Percentiles rank a stretch among this genome's conserved stretches.
phyloP scores from a whole-genome alignment of 371 early-diverging fungal genomes.

The Homolaphlyctis polyrhiza region DNA sequence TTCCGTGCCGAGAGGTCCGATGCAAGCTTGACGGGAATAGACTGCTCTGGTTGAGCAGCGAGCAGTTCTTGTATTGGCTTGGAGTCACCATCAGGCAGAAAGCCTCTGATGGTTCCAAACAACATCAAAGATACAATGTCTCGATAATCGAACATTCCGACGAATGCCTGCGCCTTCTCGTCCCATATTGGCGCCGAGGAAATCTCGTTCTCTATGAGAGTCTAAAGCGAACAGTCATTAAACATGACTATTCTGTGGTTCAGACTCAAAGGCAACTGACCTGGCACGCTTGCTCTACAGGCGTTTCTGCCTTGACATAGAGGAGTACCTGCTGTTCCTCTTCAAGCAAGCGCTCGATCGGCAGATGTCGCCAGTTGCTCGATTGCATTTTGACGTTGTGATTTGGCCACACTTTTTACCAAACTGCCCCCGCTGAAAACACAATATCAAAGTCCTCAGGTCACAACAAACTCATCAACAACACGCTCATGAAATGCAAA shows the following conservation, averaged over 20 bases:
- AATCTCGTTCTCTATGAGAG: not conserved
- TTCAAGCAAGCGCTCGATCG: not conserved
- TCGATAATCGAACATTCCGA: not conserved
- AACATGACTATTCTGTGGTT: not conserved
- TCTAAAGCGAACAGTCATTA: not conserved
- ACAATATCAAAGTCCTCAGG: too few relatives aligned
- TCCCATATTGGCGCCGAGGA: not conserved
- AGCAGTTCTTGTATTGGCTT: not conserved
- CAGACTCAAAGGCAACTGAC: not conserved
- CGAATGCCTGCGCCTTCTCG: not conserved
- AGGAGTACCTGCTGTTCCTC: not conserved
- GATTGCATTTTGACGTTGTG: not conserved
- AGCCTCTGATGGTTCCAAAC: not conserved
- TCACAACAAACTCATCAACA: too few relatives aligned
- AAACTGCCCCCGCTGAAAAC: too few relatives aligned
- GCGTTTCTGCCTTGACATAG: not conserved
- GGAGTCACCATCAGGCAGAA: not conserved
- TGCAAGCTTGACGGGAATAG: not conserved
- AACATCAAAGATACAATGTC: not conserved
- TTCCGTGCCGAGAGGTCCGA: not conserved
- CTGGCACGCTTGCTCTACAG: not conserved
- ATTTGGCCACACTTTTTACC: not conserved
- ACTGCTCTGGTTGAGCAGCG: not conserved
- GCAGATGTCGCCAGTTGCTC: not conserved
- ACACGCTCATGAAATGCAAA: too few relatives aligned